phyloP scores from a whole-genome alignment of 208 protist genomes.

The Trypanosoma cruzi region DNA sequence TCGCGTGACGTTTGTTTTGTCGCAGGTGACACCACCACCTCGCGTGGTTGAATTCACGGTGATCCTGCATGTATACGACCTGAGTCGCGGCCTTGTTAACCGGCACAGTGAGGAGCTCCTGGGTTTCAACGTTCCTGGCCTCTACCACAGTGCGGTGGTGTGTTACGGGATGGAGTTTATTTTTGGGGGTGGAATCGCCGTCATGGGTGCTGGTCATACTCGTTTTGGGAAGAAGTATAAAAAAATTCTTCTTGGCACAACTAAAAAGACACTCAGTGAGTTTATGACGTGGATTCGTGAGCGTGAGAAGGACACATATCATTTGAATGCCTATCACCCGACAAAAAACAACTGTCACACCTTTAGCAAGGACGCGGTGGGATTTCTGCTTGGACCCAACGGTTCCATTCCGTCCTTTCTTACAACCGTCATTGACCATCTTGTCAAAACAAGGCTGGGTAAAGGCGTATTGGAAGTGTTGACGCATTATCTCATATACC shows the following conservation, averaged over 20 bases:
- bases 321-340: slow-evolving; percentile 84
- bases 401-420: slow-evolving; percentile 43
- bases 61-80: slow-evolving; percentile 90
- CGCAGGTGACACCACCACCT: slow-evolving; percentile 1
- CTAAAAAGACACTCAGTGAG: slow-evolving; percentile 38
- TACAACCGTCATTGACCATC: slow-evolving; percentile 40
- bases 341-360: slow-evolving; percentile 94
- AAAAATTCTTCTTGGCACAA: slow-evolving; percentile 53
- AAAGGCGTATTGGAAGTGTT: slow-evolving; percentile 42
- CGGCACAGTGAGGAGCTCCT: slow-evolving; percentile 55
- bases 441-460: slow-evolving; percentile 52
- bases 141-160: slow-evolving; percentile 93
- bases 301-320: slow-evolving; percentile 36
- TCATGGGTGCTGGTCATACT: slow-evolving; percentile 53
- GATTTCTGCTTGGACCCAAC: slow-evolving; percentile 58
- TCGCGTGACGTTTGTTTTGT: slow-evolving; percentile 17
- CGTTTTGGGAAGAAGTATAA: slow-evolving; percentile 82
- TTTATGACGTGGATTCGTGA: slow-evolving; percentile 61
- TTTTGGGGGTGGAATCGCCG: slow-evolving; percentile 92
- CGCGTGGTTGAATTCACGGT: slow-evolving; percentile 32
- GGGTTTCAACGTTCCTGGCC: slow-evolving; percentile 73
- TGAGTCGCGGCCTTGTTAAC: slow-evolving; percentile 76
- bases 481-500: slow-evolving; percentile 40
- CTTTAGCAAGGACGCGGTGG: slow-evolving; percentile 70
- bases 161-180: slow-evolving; percentile 94